Evolutionary conservation across 371 early-diverging fungal species (phyloP), one percentile per base, ranked within the genome.

Genomic region (Conidiobolus incongruus): DNA sequence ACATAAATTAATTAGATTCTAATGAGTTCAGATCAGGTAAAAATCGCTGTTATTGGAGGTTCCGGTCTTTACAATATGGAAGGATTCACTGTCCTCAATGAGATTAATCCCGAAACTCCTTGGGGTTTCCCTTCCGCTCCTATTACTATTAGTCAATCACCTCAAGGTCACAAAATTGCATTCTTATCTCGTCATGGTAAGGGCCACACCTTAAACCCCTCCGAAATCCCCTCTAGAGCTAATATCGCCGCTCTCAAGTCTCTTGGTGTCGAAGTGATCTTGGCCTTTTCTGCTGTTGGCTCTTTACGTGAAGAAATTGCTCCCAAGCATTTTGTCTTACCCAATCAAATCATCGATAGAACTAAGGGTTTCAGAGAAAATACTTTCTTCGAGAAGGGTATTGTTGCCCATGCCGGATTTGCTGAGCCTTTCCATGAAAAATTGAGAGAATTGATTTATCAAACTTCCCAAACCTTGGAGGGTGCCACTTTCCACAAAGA

Each of bases 181-280:
- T 96, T 96, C 62, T 71, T 96, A 38, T 85, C 97, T 30, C 81
- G 97, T 40, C 97, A 96, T 62, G 95, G 97, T 23, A 70, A 75
- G 41, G 80, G 86, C 32, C 94, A 93, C 66, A 46, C 39, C 22
- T 52, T 62, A 46, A 77, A 67, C 40, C 95, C 95, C 11, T 68
- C 84, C 21, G 91, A 94, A 61, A 90, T 96, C 13, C 91, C 91
- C 46, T 66, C 72, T 37, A 75, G 83, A 26, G 94, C 97, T 60
- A 96, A 96, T 62, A 93, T 96, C 54, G 95, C 97, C 21, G 93
- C 94, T 12, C 66, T 96, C 49, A 96, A 93, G 65, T 68, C 69
- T 28, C 48, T 96, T 11, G 95, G 97, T 52, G 91, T 85, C 19
- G 69, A 82, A 53, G 84, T 70, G 28, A 88, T 96, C 44, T 52